phyloP scores from a whole-genome alignment of 257 asterid genomes.

The Solanum pinnatisectum region DNA sequence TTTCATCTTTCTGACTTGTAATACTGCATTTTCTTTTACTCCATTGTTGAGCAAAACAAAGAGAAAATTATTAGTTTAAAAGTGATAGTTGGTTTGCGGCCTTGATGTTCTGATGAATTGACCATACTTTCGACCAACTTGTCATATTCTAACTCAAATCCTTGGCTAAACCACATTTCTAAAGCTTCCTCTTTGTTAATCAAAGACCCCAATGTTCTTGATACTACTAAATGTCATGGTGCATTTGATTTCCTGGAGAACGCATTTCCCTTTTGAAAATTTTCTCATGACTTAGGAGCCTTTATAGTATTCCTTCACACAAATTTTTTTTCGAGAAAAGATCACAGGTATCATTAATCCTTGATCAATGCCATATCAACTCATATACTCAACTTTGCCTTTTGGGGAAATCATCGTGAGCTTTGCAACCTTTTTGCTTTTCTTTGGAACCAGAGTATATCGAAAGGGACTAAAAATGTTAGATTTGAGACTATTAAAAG shows the following conservation, averaged over 20 bases:
- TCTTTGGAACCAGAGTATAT: not conserved
- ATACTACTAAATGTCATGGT: not conserved
- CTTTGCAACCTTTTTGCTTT: not conserved
- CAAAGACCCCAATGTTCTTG: not conserved
- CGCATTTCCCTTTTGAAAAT: fast-evolving
- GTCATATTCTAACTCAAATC: too few relatives aligned
- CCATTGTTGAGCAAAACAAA: too few relatives aligned
- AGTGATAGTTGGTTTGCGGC: not conserved
- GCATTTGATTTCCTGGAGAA: too few relatives aligned
- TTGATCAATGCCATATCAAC: too few relatives aligned
- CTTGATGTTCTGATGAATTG: not conserved
- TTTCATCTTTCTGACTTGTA: not conserved
- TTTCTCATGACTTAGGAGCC: not conserved
- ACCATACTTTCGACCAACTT: too few relatives aligned
- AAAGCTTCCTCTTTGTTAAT: too few relatives aligned
- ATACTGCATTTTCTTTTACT: too few relatives aligned
- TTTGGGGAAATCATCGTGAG: not conserved
- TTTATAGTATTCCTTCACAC: not conserved
- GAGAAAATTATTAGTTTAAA: not conserved
- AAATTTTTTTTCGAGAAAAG: too few relatives aligned
- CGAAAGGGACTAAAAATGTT: not conserved
- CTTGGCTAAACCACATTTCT: not conserved
- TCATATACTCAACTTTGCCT: not conserved
- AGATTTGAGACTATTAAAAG: not conserved
- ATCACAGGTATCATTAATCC: not conserved